Conservation (phyloP, 2,329 filamentous ascomycete genomes). For the Decorospora gaudefroyi region DNA sequence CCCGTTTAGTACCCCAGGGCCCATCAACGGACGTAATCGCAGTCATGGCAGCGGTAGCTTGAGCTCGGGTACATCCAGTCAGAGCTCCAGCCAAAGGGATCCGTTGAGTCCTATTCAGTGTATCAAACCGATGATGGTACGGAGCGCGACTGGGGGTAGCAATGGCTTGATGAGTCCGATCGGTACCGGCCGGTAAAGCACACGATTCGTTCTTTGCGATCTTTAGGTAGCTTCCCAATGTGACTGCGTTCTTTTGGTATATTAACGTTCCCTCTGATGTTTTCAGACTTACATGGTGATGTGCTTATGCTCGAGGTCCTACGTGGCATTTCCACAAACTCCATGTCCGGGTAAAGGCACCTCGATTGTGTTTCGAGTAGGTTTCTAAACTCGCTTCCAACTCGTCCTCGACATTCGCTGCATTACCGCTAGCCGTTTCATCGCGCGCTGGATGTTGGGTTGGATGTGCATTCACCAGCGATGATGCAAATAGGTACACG, state of each 20-base stretch:
- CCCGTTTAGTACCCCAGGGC: constrained; percentile 48
- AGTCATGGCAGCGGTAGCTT: constrained; percentile 56
- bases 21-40: constrained; percentile 46
- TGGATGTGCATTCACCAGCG: no score
- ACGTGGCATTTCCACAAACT: no score
- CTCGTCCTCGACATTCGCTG: no score
- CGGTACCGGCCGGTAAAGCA: constrained; percentile 31
- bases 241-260: constrained; percentile 31
- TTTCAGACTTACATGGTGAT: neutral
- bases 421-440: no score
- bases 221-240: constrained; percentile 33
- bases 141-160: constrained; percentile 39
- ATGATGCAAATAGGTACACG: no score
- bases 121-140: constrained; percentile 42
- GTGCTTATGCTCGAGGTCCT: no score
- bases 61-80: constrained; percentile 51
- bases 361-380: no score
- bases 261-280: neutral
- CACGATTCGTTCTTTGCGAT: constrained; percentile 21
- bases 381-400: no score
- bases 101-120: constrained; percentile 47
- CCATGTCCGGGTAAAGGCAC: no score
- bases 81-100: constrained; percentile 47
- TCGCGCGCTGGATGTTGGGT: no score
- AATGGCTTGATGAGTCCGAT: constrained; percentile 41